Base-by-base conservation (phyloP, 176 grass and related monocot species). In the Alloteropsis semialata region DNA sequence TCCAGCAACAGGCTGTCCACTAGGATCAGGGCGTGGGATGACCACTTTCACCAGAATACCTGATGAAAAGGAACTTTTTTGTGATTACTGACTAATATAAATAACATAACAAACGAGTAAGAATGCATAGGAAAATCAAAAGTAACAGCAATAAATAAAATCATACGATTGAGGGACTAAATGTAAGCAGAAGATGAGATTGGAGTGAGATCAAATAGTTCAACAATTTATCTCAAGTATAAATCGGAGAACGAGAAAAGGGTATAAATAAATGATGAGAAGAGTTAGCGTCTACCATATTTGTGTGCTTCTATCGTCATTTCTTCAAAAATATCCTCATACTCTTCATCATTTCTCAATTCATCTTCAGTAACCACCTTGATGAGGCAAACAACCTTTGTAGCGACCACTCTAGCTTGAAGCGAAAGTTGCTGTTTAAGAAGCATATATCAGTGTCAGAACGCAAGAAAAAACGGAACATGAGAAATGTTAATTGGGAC, bases 31-130 rank as follows among this genome's bases (percentile, higher is more conserved):
- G n/a, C 94, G 85, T 6, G 94, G 91, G 69, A 97, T 94, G 22
- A 94, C 86, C 56, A 97, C 89, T 58, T 97, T 94, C 45, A 94
- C 80, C 94, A 97, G 68, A 60, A 88, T 88, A 69, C 94, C 94
- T 97, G 74, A 37, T 10, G 1, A 46, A 81, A 46, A n/a, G n/a
- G n/a, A n/a, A n/a, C n/a, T n/a, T n/a, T n/a, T n/a, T n/a, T n/a
- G n/a, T n/a, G n/a, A n/a, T n/a, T n/a, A n/a, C n/a, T n/a, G n/a
- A n/a, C n/a, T n/a, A n/a, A n/a, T n/a, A n/a, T n/a, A n/a, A n/a
- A n/a, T n/a, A n/a, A n/a, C n/a, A n/a, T n/a, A n/a, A n/a, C n/a
- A n/a, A n/a, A n/a, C n/a, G n/a, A n/a, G n/a, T n/a, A n/a, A n/a
- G n/a, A n/a, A n/a, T n/a, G n/a, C n/a, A n/a, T n/a, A n/a, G 42